Base-by-base conservation (phyloP, 768 basidiomycete genomes). In the Suillus ampliporus region DNA sequence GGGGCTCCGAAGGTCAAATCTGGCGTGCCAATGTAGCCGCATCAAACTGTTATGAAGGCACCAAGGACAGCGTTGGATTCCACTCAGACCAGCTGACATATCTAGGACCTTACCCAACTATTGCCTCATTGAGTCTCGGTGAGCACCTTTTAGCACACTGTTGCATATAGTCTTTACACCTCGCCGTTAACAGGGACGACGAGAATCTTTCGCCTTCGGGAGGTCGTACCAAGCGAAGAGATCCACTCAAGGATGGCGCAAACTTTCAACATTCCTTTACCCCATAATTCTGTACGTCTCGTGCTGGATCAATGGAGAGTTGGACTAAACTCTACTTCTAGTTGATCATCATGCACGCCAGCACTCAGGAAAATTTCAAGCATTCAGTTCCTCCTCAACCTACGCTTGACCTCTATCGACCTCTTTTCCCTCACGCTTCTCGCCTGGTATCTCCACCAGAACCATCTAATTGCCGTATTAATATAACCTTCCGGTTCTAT, bases 21-120 rank as follows among this genome's bases (percentile, higher is more conserved):
- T 94, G 93, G 92, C 80, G 85, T 58, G 93, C 92, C 1, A 94
- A 94, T 66, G 92, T 94, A 26, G 92, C 92, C 4, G 92, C 92
- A 1, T 86, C 92, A 3, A 94, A 94, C 67, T 89, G 92, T 66
- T 94, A 94, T 64, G 85, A 89, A 71, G 92, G 92, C n/a, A 82
- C 84, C 41, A 88, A 89, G 70, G 92, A 93, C 73, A 86, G 87
- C 56, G 92, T 94, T 4, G 92, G 93, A 0, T 88, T 84, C 69
- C 93, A 94, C 71, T 88, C 92, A 5, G 92, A 94, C 72, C 89
- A 90, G 59, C 74, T 92, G 60, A 92, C 92, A 0, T 89, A 90
- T 76, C 79, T 94, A 8, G 93, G 92, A 11, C 92, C 92, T 15
- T 92, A 89, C 74, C 88, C 91, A 6, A 94, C 92, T 0, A 94